Base-by-base conservation (phyloP, 2,329 filamentous ascomycete genomes). In the Curvularia sp. region DNA sequence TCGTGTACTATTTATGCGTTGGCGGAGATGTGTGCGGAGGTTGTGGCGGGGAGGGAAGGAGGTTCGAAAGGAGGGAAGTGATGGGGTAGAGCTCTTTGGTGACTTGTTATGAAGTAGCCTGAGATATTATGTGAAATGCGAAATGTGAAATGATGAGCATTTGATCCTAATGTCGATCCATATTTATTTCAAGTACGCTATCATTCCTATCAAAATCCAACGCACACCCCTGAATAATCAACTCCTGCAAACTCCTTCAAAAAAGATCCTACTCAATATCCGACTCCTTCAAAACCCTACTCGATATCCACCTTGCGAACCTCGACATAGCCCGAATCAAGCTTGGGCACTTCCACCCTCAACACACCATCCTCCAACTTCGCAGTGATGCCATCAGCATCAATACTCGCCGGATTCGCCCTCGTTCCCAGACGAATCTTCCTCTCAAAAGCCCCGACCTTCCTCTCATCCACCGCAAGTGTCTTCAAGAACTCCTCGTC, bases 291-390 rank as follows among this genome's bases (percentile, higher is more conserved):
- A 13, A 31, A 10, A 18, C 5, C 6, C 49, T 81, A 83, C 70
- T 82, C 78, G 44, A 84, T 77, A 67, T 83, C 81, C 18, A 84
- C 80, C 74, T 83, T 83, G 70, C 79, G 81, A 24, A 85, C 77
- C 68, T 83, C 80, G 8, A 83, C 82, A 65, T 86, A 89, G 81
- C 86, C 87, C 65, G 86, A 86, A 22, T 71, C 68, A 7, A 85
- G 70, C 81, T 92, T 93, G 7, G 90, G 90, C 1, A 96, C 86
- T n/a, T 85, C 87, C n/a, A 96, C 83, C 35, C 88, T 81, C 65
- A 96, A 76, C 1, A 96, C 80, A 5, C 92, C 92, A 72, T 95
- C 89, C 75, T 92, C 89, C 78, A 96, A 83, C 78, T 87, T 92
- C 2, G 91, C 91, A 2, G 82, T 84, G 70, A 95, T 94, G 24